These are phyloP conservation scores for Beta vulgaris DNA, from an alignment of 148 eudicot genomes.

Conservation along the genomic window DNA sequence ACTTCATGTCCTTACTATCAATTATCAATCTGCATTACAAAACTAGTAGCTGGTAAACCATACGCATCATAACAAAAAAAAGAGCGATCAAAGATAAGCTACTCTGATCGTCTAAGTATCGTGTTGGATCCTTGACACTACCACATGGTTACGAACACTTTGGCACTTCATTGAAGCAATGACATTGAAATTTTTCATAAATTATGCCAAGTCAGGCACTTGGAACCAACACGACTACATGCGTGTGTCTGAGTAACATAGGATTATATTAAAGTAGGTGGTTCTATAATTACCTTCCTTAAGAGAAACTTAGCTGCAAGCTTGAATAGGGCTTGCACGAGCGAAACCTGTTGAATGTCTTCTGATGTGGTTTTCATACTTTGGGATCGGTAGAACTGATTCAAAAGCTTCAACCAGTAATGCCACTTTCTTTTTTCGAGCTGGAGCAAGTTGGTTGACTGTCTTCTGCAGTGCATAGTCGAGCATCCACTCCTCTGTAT, in stretches of 20 bases:
- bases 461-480: conserved; percentile 72
- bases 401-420: conserved; percentile 89
- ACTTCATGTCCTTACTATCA: background rate
- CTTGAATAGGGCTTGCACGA: conserved; percentile 42
- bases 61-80: background rate
- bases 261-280: background rate
- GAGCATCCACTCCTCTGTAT: conserved; percentile 89
- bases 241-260: too few relatives aligned
- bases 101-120: too few relatives aligned
- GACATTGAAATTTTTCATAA: too few relatives aligned
- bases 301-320: conserved; percentile 41
- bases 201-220: too few relatives aligned
- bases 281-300: conserved; percentile 25
- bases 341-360: conserved; percentile 36
- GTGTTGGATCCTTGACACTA: too few relatives aligned
- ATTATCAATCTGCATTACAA: background rate
- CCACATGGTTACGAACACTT: too few relatives aligned
- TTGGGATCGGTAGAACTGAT: conserved; percentile 55
- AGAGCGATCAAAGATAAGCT: too few relatives aligned
- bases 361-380: conserved; percentile 28
- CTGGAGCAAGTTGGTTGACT: conserved; percentile 67
- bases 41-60: background rate
- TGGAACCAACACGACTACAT: too few relatives aligned
- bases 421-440: conserved; percentile 72
- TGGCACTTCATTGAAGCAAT: too few relatives aligned